These are phyloP conservation scores for Sclerotinia glacialis DNA, from an alignment of 2,329 filamentous ascomycete species.

Conservation along the genomic window DNA sequence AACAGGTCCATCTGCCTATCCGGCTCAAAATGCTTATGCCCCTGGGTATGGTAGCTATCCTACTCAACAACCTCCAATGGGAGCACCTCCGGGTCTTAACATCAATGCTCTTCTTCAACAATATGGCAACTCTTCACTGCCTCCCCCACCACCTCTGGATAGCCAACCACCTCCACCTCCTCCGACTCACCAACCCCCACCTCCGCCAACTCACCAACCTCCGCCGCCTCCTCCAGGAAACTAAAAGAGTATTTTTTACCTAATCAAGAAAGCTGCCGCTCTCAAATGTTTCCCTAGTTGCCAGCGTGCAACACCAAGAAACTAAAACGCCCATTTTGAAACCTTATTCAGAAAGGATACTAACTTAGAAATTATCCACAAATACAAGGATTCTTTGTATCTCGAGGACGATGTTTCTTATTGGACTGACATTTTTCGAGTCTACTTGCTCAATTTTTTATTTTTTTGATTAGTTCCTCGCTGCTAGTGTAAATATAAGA, in stretches of 20 bases:
- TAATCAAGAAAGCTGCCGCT: background rate
- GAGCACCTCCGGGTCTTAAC: constrained; percentile 41
- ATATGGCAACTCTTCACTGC: constrained; percentile 48
- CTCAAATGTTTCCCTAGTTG: background rate
- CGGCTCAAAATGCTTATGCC: constrained; percentile 49
- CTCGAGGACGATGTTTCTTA: background rate
- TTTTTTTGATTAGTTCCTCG: constrained; percentile 1
- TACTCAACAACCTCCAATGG: constrained; percentile 45
- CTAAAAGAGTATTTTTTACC: background rate
- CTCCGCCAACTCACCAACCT: constrained; percentile 47
- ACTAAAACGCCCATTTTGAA: background rate
- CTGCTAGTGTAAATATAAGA: constrained; percentile 18
- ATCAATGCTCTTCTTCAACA: constrained; percentile 66
- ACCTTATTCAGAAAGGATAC: background rate
- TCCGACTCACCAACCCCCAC: constrained; percentile 60
- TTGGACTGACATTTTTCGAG: background rate
- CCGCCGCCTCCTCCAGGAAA: constrained; percentile 29
- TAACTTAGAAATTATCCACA: constrained; percentile 11
- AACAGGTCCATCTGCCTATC: constrained; percentile 36
- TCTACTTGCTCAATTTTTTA: background rate
- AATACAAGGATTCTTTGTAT: background rate
- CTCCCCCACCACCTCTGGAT: constrained; percentile 51
- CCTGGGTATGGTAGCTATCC: constrained; percentile 40
- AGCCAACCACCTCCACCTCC: constrained; percentile 37
- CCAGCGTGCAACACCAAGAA: background rate